Evolutionary conservation across 306 rosid species (phyloP), one percentile per base, ranked within the genome.

Genomic region (Medicago lupulina): DNA sequence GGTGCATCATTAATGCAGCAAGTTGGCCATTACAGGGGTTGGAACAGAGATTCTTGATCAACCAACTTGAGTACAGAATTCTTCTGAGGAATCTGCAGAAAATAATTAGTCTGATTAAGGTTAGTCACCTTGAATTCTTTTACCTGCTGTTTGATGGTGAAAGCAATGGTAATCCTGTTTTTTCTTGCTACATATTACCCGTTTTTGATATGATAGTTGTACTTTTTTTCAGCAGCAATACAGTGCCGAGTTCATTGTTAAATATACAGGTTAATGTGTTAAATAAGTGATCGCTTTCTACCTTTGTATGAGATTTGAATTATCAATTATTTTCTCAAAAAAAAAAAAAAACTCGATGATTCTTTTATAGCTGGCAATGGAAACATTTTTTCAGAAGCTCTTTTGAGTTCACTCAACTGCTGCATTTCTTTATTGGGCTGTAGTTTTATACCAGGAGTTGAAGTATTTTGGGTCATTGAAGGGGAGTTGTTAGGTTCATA

Each of bases 41-140:
- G 82, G 82, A 78, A 79, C 83, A 40, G 54, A 75, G 84, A 60
- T 73, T 59, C 80, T 62, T 70, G 85, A 81, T 72, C 75, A 73
- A 76, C 79, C 72, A 47, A 36, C 46, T 50, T 63, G 71, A 59
- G 71, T 50, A 53, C 76, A 69, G 59, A 57, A 75, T 81, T 83
- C 66, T 81, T 84, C 43, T 58, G 67, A 81, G 63, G 74, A 67
- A 81, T 65, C 81, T 62, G 76, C 83, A 49, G 67, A 76, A 81
- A 64, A 71, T 58, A 76, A 80, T 65, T 79, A 71, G 71, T 68
- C 54, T 78, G 71, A 51, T 76, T 15, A 70, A 80, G 83, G 77
- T 63, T 82, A 82, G 81, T 66, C 46, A 67, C 84, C 79, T 39
- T 62, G 62, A 54, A 67, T 82, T 63, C 76, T 81, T 78, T 86